A percentile compares a stretch with the other conserved stretches of the same genome.
Conservation (phyloP, 257 asterid species). For the Galeopsis tetrahit region DNA sequence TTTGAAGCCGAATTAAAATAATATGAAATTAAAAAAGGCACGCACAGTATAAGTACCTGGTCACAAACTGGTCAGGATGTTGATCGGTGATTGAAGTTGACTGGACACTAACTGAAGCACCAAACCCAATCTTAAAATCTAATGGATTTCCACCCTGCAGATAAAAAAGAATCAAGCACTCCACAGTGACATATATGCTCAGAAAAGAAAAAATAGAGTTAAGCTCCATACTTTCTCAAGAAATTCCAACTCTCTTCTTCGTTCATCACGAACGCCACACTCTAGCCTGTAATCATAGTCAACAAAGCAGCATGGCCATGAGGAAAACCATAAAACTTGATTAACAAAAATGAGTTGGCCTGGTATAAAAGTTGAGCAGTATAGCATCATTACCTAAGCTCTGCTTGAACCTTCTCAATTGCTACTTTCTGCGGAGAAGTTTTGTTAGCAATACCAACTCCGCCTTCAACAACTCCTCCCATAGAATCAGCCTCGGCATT, state of each 20-base stretch:
- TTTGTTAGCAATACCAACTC: constrained; percentile 68
- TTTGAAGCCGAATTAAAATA: constrained; percentile 14
- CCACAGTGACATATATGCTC: constrained; percentile 32
- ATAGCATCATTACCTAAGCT: constrained; percentile 67
- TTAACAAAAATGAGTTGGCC: constrained; percentile 28
- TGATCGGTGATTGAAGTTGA: constrained; percentile 78
- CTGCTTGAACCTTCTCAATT: constrained; percentile 77
- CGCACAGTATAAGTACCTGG: constrained; percentile 52
- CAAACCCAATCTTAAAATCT: constrained; percentile 66
- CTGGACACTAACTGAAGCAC: constrained; percentile 70
- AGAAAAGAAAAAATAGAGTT: constrained; percentile 33
- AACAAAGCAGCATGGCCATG: constrained; percentile 14
- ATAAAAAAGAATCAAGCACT: constrained; percentile 33
- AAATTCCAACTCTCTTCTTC: constrained; percentile 81
- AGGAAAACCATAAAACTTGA: constrained; percentile 23
- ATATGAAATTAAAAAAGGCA: constrained; percentile 19
- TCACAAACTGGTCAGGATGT: constrained; percentile 63
- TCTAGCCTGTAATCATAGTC: constrained; percentile 67
- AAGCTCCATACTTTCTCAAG: constrained; percentile 74
- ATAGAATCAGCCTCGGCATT: constrained; percentile 90
- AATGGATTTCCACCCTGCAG: constrained; percentile 89
- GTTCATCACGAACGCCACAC: constrained; percentile 71
- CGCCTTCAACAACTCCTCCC: constrained; percentile 91
- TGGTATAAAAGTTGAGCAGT: constrained; percentile 36
- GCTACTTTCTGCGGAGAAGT: constrained; percentile 67